Base-by-base conservation (phyloP, 2,329 filamentous ascomycete genomes). In the Curvularia sp. region DNA sequence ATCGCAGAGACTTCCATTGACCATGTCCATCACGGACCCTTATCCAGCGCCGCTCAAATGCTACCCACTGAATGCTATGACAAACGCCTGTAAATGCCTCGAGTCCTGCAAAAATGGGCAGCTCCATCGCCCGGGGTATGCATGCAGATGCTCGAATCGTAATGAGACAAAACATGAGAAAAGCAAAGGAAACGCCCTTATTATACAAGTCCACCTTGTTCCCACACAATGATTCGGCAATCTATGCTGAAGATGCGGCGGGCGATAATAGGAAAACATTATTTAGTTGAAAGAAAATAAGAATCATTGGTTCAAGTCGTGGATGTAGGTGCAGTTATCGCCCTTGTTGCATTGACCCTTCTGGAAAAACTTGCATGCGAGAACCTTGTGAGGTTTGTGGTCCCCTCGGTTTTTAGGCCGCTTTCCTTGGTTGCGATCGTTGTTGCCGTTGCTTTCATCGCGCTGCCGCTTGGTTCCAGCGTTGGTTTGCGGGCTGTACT, bases 271-370 rank as follows among this genome's bases (percentile, higher is more conserved):
- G 47, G n/a, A 28, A 49, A 49, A 49, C 21, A 38, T 19, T 49
- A 21, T 32, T 30, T 28, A 9, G 21, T 19, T 2, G 18, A 28
- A 46, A 19, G 8, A 3, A 19, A 51, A 28, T 12, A 32, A 12
- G 28, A 30, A 51, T 38, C 46, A 39, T 55, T 27, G 43, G 59
- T 67, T 66, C 12, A 61, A 28, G 50, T 90, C 87, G 70, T 92
- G 89, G 55, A 89, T 83, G 74, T 89, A 92, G 2, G 89, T 91
- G 78, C 89, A 92, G 68, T 87, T 87, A 34, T 89, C 87, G 21
- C 89, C 89, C 72, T 91, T 88, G 6, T 85, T 86, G 77, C 89
- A 92, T 71, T 87, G 88, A 13, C 89, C 89, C 71, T 89, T 85
- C 57, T 85, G 82, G 81, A 82, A 92, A 74, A 91, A 92, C 19